Evolutionary conservation across 805 yeast species (phyloP), one percentile per base, ranked within the genome.

Genomic region (Priceomyces carsonii): DNA sequence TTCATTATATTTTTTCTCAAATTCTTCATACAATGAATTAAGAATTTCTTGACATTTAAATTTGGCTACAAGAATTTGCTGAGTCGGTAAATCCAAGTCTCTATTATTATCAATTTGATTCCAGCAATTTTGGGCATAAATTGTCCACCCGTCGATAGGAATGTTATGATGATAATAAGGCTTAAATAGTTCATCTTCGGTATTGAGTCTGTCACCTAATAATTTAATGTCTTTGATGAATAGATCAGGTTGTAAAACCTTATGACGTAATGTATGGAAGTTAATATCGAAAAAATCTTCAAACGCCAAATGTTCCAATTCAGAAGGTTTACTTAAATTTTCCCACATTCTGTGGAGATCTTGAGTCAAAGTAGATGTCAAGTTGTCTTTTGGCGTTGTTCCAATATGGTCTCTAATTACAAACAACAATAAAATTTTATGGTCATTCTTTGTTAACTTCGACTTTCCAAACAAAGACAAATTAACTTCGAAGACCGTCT

Each of bases 401-500:
- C 96, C 97, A 15, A 89, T 72, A 58, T 85, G 90, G 61, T 93
- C 99, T 53, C 99, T 77, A 34, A 93, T 84, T 18, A 93, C 98
- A 65, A 93, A 90, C 43, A 93, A 63, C 25, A 87, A 55, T 27
- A 86, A 66, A 26, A 85, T 82, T 50, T 83, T 81, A 47, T 80
- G 82, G 23, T 66, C 71, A 28, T 44, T 48, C 15, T 43, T 32
- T 8, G 42, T 45, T 21, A 61, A 42, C 42, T 65, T 63, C 28
- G 76, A 70, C 35, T 77, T 69, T 32, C 90, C 91, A 59, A 93
- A 93, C 23, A 93, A 67, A 2, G 93, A 77, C 45, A 93, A 66
- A 58, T 93, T 91, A 20, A 93, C 99, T 55, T 93, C 99, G 63
- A 93, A 89, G 3, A 93, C 99, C 0, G 99, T 93, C 55, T 90